Evolutionary conservation across 208 protist species (phyloP), one percentile per base, ranked within the genome.

Genomic region (Tritrichomonas musculus): DNA sequence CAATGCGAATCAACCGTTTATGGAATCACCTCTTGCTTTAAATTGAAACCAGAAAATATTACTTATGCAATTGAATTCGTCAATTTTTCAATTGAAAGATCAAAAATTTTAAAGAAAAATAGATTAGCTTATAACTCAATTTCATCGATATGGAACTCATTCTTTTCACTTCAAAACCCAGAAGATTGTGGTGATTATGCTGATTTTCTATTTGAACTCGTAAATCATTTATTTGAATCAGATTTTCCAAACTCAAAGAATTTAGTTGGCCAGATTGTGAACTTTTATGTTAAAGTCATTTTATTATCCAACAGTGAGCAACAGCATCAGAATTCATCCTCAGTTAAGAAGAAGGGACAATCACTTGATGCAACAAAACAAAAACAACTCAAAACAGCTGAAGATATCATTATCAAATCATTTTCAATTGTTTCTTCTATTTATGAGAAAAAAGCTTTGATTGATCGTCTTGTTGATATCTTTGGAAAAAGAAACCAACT

Each of bases 361-460:
- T 44, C 77, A 57, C 53, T 88, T 44, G 77, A 88, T 88, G 47
- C 77, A 88, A n/a, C 77, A 57, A 88, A 88, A 88, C 77, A 88
- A n/a, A 88, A 88, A 57, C 41, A 44, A 2, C 47, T 88, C 17
- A 88, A 88, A 88, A 22, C 39, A 39, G 77, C 77, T 5, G 77
- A 88, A 88, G 77, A 88, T 39, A 57, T 50, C 17, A 55, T 88
- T 47, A 57, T 88, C 8, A 88, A 57, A 88, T 44, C 77, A 60
- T 53, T 88, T 57, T 47, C 77, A 30, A 53, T 53, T 57, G 47
- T 88, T 57, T 22, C 27, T 20, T 53, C 77, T 33, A 50, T 88
- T 41, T 88, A 44, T 57, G 77, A 88, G 39, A 88, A 88, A n/a
- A 88, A 88, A 57, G 8, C 47, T 13, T 57, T 88, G 17, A 36